Evolutionary conservation across 192 early-diverging fungal genomes (phyloP).

Genomic region (Allomyces arbusculus): DNA sequence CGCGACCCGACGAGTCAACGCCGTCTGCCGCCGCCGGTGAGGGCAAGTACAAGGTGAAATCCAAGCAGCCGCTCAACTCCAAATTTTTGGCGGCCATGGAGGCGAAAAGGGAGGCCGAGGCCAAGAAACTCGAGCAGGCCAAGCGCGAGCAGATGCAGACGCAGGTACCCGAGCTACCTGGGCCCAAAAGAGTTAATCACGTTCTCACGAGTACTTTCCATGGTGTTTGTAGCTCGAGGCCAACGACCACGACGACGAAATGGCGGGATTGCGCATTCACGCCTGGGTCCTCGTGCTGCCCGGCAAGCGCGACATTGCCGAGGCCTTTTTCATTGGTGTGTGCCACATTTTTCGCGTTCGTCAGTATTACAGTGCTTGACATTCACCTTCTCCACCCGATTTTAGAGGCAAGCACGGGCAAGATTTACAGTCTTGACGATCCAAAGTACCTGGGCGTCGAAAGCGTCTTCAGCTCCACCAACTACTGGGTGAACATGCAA

Average conservation of each 20-base stretch:
- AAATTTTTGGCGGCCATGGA: constrained; percentile 14
- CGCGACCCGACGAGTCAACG: neutral
- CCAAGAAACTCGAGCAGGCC: constrained; percentile 7
- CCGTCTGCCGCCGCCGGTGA: neutral
- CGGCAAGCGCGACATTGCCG: constrained; percentile 32
- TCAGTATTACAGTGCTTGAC: neutral
- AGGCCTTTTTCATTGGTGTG: constrained; percentile 35
- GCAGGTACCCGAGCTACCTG: neutral
- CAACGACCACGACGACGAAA: constrained; percentile 29
- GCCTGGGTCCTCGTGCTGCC: constrained; percentile 37
- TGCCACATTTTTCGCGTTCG: neutral
- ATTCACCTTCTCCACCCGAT: neutral
- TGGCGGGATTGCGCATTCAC: constrained; percentile 32
- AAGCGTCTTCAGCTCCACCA: constrained; percentile 28
- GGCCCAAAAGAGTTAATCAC: no score
- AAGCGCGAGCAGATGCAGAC: constrained; percentile 11
- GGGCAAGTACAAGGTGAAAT: constrained; percentile 24
- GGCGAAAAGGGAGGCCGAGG: constrained; percentile 13
- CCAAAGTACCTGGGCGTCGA: constrained; percentile 34
- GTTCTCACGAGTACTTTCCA: no score
- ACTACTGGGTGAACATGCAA: constrained; percentile 47
- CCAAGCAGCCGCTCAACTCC: constrained; percentile 20
- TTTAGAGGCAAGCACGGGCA: constrained; percentile 26
- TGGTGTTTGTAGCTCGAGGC: constrained; percentile 2
- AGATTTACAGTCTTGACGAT: constrained; percentile 21